phyloP scores from a whole-genome alignment of 495 filamentous ascomycete species.

The Aspergillus hancockii region DNA sequence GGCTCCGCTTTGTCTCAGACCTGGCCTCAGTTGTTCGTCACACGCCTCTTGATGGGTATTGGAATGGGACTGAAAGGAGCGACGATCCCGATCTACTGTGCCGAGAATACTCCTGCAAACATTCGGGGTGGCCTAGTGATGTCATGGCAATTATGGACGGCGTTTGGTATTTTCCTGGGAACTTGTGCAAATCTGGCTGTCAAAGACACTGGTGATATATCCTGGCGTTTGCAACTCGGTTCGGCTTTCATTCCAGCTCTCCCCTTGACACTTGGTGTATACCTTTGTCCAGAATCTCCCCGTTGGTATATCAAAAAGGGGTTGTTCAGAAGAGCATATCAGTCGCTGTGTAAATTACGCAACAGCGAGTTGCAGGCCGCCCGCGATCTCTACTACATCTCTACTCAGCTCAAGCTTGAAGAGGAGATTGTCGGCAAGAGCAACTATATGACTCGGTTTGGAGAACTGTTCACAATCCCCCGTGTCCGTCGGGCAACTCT shows the following conservation, averaged over 20 bases:
- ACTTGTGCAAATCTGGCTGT: slow-evolving; percentile 71
- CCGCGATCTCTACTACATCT: slow-evolving; percentile 67
- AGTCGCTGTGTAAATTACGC: slow-evolving; percentile 61
- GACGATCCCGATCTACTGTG: slow-evolving; percentile 71
- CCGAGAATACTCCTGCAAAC: slow-evolving; percentile 71
- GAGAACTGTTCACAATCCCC: slow-evolving; percentile 68
- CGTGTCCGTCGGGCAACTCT: slow-evolving; percentile 66
- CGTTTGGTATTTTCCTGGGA: slow-evolving; percentile 77
- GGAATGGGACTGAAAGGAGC: slow-evolving; percentile 66
- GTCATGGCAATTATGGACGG: slow-evolving; percentile 80
- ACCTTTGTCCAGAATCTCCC: slow-evolving; percentile 68
- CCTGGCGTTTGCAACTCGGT: slow-evolving; percentile 79
- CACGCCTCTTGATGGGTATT: slow-evolving; percentile 60
- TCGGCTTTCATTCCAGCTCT: slow-evolving; percentile 77
- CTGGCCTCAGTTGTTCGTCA: slow-evolving; percentile 60
- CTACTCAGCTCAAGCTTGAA: slow-evolving; percentile 60
- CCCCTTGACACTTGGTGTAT: slow-evolving; percentile 62
- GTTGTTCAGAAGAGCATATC: slow-evolving; percentile 54
- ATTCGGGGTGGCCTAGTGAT: slow-evolving; percentile 82
- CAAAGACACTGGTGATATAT: slow-evolving; percentile 49
- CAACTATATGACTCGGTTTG: slow-evolving; percentile 58
- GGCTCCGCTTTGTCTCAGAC: slow-evolving; percentile 55
- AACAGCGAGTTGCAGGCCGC: slow-evolving; percentile 61
- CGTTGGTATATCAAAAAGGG: slow-evolving; percentile 68
- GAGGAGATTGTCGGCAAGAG: slow-evolving; percentile 42